Base-by-base conservation (phyloP, 2,329 filamentous ascomycete species). In the Pyrenophora tritici-repentis region DNA sequence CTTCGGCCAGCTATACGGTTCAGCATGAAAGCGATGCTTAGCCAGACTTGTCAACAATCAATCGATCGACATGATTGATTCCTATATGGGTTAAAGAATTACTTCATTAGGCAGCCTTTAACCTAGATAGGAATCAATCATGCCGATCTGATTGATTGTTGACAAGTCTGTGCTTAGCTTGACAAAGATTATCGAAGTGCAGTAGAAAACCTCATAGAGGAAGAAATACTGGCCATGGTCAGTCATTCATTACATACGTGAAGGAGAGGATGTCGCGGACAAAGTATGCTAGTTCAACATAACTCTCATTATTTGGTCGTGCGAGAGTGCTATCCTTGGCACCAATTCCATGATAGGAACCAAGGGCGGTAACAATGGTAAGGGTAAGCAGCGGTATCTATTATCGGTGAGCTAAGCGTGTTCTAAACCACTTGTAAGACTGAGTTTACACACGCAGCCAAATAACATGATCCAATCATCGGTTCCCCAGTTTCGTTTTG, bases 141-240 rank as follows among this genome's bases (percentile, higher is more conserved):
- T n/a, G n/a, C n/a, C n/a, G n/a, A n/a, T n/a, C n/a, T n/a, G n/a
- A n/a, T n/a, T n/a, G n/a, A n/a, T n/a, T n/a, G n/a, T n/a, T n/a
- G n/a, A n/a, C n/a, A n/a, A n/a, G n/a, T n/a, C n/a, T n/a, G n/a
- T 73, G 53, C 64, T 68, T n/a, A 73, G 56, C 55, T 74, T 74
- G 51, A 73, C 63, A 6, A 67, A 67, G 9, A 74, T 70, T 42
- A 73, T 67, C 6, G 70, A 58, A 4, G 66, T 58, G 57, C 71
- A 73, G 46, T 70, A 74, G 46, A 73, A 72, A 41, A 72, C 54
- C 42, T 73, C 67, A 40, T 71, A 74, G 51, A 73, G 61, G 49
- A 73, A 73, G 59, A 73, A 73, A 58, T 64, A 73, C 70, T 72
- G 33, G 4, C 6, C 16, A 16, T 14, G 4, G 16, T 47, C 29